phyloP scores from a whole-genome alignment of 2,329 filamentous ascomycete species.

The Trichoderma atroviride region DNA sequence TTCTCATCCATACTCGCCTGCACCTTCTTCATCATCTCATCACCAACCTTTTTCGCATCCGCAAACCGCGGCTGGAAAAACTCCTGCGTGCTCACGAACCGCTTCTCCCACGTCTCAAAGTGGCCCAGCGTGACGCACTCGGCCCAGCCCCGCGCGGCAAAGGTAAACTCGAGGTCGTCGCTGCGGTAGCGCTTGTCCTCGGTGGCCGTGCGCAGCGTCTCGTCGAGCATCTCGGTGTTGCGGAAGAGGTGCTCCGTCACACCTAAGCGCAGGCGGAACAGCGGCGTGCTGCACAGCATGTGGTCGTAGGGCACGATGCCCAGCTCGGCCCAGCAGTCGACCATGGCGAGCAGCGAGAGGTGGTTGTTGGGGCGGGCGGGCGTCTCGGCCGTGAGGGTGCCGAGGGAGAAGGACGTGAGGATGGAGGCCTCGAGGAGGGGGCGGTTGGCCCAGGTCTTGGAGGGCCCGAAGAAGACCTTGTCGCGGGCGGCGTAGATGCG shows the following conservation, averaged over 20 bases:
- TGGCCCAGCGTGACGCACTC: conserved; percentile 89
- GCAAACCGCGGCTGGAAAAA: conserved; percentile 92
- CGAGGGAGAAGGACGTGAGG: conserved; percentile 85
- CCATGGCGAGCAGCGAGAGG: conserved; percentile 89
- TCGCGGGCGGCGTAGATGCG: conserved; percentile 68
- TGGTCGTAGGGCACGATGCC: conserved; percentile 97
- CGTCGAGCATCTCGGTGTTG: conserved; percentile 76
- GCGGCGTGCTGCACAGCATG: conserved; percentile 98
- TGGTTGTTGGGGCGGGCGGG: conserved; percentile 81
- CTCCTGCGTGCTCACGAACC: conserved; percentile 84
- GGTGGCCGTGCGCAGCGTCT: conserved; percentile 82
- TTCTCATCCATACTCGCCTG: conserved; percentile 69
- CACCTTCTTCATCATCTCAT: conserved; percentile 97
- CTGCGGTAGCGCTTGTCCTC: conserved; percentile 90
- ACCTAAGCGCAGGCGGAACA: conserved; percentile 94
- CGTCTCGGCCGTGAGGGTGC: conserved; percentile 61
- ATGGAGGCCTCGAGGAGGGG: conserved; percentile 79
- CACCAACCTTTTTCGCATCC: conserved; percentile 84
- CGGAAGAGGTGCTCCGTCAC: conserved; percentile 97
- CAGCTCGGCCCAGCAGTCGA: conserved; percentile 95
- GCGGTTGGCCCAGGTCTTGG: conserved; percentile 58
- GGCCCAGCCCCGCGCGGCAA: conserved; percentile 93
- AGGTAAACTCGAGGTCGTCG: conserved; percentile 96
- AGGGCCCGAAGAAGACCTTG: conserved; percentile 74
- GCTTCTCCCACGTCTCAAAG: conserved; percentile 88